A percentile compares a stretch with the other conserved stretches of the same genome.
These are phyloP conservation scores for Colletotrichum tropicicola DNA, from an alignment of 2,329 filamentous ascomycete species.

Conservation along the genomic window DNA sequence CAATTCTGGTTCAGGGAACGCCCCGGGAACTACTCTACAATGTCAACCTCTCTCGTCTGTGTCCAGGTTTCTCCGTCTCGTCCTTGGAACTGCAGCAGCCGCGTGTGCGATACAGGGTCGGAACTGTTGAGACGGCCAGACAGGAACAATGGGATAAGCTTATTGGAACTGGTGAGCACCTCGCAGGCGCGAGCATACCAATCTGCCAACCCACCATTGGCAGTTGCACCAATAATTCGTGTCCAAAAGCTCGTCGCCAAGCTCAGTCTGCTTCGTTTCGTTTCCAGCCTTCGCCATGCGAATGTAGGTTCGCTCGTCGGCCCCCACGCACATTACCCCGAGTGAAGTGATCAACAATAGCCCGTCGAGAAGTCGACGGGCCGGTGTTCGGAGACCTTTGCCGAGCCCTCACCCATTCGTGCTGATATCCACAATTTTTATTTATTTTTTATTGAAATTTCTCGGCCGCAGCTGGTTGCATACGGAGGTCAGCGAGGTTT, in stretches of 20 bases:
- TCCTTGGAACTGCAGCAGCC: neutral
- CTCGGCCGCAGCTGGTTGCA: neutral
- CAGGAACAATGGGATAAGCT: neutral
- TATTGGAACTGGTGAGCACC: no score
- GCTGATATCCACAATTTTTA: slow-evolving; percentile 19
- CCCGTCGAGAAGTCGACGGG: neutral
- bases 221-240: no score
- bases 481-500: neutral
- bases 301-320: neutral
- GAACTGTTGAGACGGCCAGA: neutral
- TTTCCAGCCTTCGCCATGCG: no score
- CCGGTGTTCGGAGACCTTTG: slow-evolving; percentile 10
- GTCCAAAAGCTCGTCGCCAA: no score
- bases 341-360: neutral
- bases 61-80: slow-evolving; percentile 9
- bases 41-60: neutral
- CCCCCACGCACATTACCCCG: neutral
- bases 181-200: no score
- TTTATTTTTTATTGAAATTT: no score
- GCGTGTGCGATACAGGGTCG: neutral
- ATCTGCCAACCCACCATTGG: no score
- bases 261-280: no score
- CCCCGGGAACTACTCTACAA: neutral
- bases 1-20: slow-evolving; percentile 1
- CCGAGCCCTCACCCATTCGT: slow-evolving; percentile 13